Percentiles rank a stretch among this genome's conserved stretches.
Conservation (phyloP, 345 rosid genomes). For the Microthlaspi erraticum region DNA sequence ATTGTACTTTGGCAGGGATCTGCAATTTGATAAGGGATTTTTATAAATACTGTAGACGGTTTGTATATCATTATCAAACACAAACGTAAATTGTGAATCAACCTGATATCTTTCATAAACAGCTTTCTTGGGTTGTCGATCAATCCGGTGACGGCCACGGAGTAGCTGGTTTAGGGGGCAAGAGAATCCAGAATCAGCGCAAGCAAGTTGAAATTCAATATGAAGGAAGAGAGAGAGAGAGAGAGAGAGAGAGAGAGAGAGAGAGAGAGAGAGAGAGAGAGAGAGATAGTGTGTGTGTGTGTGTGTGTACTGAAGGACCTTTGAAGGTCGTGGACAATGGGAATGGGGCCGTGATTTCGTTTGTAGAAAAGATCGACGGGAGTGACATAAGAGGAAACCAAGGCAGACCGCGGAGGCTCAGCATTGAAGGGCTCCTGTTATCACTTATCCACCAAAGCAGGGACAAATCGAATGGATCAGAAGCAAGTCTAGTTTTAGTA, state of each 20-base stretch:
- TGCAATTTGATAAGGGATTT: conserved; percentile 39
- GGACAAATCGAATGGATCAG: background rate
- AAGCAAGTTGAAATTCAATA: background rate
- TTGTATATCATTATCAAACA: too few relatives aligned
- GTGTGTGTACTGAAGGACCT: conserved; percentile 53
- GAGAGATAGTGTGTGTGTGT: conserved; percentile 7
- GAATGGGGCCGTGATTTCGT: conserved; percentile 97
- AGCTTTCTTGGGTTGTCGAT: conserved; percentile 59
- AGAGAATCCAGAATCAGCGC: conserved; percentile 22
- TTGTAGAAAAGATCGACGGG: conserved; percentile 90
- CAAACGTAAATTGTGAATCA: too few relatives aligned
- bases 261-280: background rate
- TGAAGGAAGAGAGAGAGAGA: background rate
- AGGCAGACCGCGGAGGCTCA: conserved; percentile 81
- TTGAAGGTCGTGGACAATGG: conserved; percentile 69
- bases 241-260: background rate
- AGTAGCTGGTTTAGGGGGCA: conserved; percentile 56
- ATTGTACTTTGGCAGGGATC: conserved; percentile 78
- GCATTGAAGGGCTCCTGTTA: conserved; percentile 94
- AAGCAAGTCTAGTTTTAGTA: background rate
- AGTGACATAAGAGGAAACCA: conserved; percentile 73
- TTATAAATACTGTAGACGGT: background rate
- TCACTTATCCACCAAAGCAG: background rate
- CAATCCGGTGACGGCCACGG: conserved; percentile 57
- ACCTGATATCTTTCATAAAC: conserved; percentile 74